Base-by-base conservation (phyloP, 2,329 filamentous ascomycete species). In the Penicillium sclerotigenum region DNA sequence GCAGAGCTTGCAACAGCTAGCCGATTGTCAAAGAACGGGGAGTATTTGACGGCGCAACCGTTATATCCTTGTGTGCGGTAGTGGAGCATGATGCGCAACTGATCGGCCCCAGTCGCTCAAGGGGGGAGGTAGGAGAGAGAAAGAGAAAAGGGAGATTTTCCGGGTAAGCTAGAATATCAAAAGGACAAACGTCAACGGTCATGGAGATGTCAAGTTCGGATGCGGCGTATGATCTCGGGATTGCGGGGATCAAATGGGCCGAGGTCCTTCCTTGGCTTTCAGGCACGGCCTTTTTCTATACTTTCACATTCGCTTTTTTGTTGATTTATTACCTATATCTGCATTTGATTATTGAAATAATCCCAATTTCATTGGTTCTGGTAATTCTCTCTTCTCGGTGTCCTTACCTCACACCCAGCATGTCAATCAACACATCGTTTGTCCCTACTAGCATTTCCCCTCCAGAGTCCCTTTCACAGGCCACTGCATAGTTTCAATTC, bases 21-120 rank as follows among this genome's bases (percentile, higher is more conserved):
- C 61, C 92, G 87, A 63, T 90, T 94, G 79, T 97, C 94, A 79
- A 95, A 96, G 80, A 97, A 99, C 7, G 94, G 94, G 54, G 93
- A 97, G 81, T 97, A 99, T 77, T 97, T 96, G 75, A 97, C 91
- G 65, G 90, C 90, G 77, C 96, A 97, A 68, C 92, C 92, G 75
- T 97, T 96, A 82, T 86, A 97, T 68, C 94, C 94, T 71, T 90
- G 83, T 22, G 94, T 97, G 62, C 90, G 88, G 78, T 90, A 97
- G 77, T 97, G 91, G 67, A 97, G 87, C 91, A 97, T 97, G 52
- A 61, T 78, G 66, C 59, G 43, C 45, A 56, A 56, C 53, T 41
- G 59, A 57, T 48, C 46, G 33, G 42, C 40, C 29, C 54, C 48
- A 57, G 47, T 56, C 46, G 43, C 40, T 34, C 24, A 37, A 48